These are phyloP conservation scores for Paramecium bursaria DNA, from an alignment of 73 alveolate genomes.

Conservation along the genomic window DNA sequence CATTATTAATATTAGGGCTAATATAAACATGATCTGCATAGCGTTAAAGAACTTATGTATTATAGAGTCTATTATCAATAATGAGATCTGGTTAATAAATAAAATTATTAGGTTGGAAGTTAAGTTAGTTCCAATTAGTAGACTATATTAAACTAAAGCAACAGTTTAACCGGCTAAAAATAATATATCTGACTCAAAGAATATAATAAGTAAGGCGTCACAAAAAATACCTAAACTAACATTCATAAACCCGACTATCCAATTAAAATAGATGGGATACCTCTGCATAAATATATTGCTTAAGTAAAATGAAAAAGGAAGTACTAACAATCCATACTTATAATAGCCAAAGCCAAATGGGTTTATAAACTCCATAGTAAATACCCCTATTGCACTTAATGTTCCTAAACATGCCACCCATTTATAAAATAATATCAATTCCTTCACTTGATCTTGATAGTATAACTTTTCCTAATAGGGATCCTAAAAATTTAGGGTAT, in stretches of 20 bases:
- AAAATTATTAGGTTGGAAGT: background rate
- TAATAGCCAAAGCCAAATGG: constrained; percentile 49
- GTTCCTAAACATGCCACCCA: constrained; percentile 30
- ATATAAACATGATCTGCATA: constrained; percentile 20
- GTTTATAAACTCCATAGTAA: constrained; percentile 31
- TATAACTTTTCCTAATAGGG: background rate
- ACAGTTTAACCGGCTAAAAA: constrained; percentile 60
- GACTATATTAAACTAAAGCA: constrained; percentile 1
- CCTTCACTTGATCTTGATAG: constrained; percentile 8
- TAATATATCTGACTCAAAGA: background rate
- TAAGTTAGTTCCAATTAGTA: constrained; percentile 23
- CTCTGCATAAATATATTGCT: constrained; percentile 4
- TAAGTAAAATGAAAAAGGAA: constrained; percentile 3
- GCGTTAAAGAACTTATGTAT: constrained; percentile 3
- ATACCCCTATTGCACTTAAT: constrained; percentile 40
- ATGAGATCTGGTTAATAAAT: constrained; percentile 2
- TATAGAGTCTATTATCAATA: constrained; percentile 4
- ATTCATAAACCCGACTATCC: background rate
- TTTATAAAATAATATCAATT: constrained; percentile 26
- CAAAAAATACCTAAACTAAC: background rate
- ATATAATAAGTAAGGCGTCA: background rate
- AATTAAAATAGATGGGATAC: constrained; percentile 13
- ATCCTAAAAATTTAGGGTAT: background rate
- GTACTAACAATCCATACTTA: background rate
- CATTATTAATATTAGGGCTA: background rate